Evolutionary conservation across 495 filamentous ascomycete species (phyloP), one percentile per base, ranked within the genome.

Genomic region (Lasiosphaeriaceae sp.): DNA sequence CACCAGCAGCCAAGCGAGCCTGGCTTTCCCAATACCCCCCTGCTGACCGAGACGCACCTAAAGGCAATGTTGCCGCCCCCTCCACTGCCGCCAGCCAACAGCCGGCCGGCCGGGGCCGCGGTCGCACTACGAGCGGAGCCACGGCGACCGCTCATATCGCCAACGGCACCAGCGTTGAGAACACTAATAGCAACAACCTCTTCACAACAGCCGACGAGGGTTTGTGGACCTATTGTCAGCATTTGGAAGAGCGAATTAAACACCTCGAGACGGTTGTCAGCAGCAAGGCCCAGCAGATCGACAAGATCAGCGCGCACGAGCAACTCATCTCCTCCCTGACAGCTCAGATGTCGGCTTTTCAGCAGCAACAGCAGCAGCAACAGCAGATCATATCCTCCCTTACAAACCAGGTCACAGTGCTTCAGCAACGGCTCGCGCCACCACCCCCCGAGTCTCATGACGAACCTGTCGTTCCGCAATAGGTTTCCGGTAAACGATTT

Each of bases 201-300:
- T 77, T 77, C 50, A 66, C 72, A 19, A 64, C 67, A 7, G 54
- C 37, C 20, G 78, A 81, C 26, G 69, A 71, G 46, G 69, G 68
- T 17, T 56, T 82, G 11, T 80, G 73, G 76, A 57, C 72, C 4
- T 81, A 80, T 59, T 72, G 80, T 46, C 77, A 79, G 37, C 70
- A 66, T n/a, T 67, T 82, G 12, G 79, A 82, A 39, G 76, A 75
- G 2, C 70, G 72, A 59, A 64, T 80, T 12, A 75, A 77, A 50
- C 55, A 64, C 22, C 64, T 75, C 37, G 59, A 59, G 9, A 65
- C 71, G 9, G 66, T 74, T 50, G 56, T 74, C 29, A 60, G 60
- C 41, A 56, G 14, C 53, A 56, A 60, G 17, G 55, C 66, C 11
- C 65, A 72, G 49, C 58, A 75, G 47, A 29, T 61, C 29, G 74